Base-by-base conservation (phyloP, 2,329 filamentous ascomycete species). In the Colletotrichum godetiae region DNA sequence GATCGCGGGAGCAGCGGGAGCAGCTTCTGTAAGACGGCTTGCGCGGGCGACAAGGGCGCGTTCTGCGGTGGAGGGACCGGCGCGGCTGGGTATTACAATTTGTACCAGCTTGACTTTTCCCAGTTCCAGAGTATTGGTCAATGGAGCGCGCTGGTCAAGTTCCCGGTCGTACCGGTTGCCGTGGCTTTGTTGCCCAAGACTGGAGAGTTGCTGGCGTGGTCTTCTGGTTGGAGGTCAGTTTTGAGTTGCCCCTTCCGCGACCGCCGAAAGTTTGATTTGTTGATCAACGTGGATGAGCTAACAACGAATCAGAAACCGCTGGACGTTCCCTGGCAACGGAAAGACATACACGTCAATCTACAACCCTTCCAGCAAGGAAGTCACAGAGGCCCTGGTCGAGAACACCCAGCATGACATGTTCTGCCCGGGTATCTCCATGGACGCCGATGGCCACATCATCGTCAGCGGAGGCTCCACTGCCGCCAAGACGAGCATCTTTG, bases 331-430 rank as follows among this genome's bases (percentile, higher is more conserved):
- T 62, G 66, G 52, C 2, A 61, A 46, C 7, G 31, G 49, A n/a
- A 53, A 53, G 22, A 42, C 37, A 13, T 19, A 59, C 4, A 42
- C 22, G 6, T 59, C 73, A 2, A 67, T 74, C 0, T 76, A 67
- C 3, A 74, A 74, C 57, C 12, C 67, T 53, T 19, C 22, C 42
- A 35, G 64, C 0, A 75, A 74, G 27, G 42, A 76, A 15, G 69
- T 81, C 22, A 76, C 78, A n/a, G 60, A 78, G 22, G 76, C 75
- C 19, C 78, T 77, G 37, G 77, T 83, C 4, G 78, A 79, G 37
- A 77, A 86, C 68, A 88, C 85, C 0, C 74, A 82, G 2, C 86
- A 88, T 73, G 86, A 88, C 75, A 89, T 89, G 87, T 89, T 89
- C 74, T 90, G 88, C 75, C 87, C 88, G 0, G 88, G 88, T 1